Evolutionary conservation across 768 basidiomycete genomes (phyloP), one percentile per base, ranked within the genome.

Genomic region (Mycena vitilis): DNA sequence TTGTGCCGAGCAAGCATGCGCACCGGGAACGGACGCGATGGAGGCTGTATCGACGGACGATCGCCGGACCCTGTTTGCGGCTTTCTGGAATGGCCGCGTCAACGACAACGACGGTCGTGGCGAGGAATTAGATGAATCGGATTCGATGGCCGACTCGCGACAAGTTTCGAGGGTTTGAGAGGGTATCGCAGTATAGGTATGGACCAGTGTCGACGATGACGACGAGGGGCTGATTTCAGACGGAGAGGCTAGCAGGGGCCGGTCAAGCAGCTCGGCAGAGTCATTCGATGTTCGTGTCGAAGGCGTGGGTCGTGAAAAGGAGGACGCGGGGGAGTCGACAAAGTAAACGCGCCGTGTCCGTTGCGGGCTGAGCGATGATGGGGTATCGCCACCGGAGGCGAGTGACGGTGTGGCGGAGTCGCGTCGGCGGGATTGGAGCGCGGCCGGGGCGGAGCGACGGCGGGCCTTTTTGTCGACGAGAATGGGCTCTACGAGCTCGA

Each of bases 361-460:
- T 22, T n/a, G 44, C 34, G 66, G 63, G 54, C 53, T 65, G 34
- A 55, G 45, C 37, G 70, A 67, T 1, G 57, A 13, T n/a, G 20
- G 34, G 18, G 34, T 12, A 20, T 59, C 58, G 20, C 34, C 48
- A 44, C 48, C 62, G 22, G 66, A 9, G 34, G 34, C 58, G 40
- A 52, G 23, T 45, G 69, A 53, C 49, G 60, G n/a, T 12, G 65
- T 63, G 48, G 52, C 42, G 25, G 45, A 70, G 30, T 25, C 45
- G 23, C 60, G 66, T 60, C 63, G 59, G 56, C 44, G 56, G 37
- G 58, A 59, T 38, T 55, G 65, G 10, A 76, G 66, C 18, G 62
- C 64, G 36, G 73, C 73, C 12, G 70, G 75, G 6, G 75, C 75
- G 34, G 76, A 76, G 20, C 75, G 73, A 48, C 75, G 70, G 8